Conservation (phyloP, 352 stramenopile species). For the Globisporangium radiosum region DNA sequence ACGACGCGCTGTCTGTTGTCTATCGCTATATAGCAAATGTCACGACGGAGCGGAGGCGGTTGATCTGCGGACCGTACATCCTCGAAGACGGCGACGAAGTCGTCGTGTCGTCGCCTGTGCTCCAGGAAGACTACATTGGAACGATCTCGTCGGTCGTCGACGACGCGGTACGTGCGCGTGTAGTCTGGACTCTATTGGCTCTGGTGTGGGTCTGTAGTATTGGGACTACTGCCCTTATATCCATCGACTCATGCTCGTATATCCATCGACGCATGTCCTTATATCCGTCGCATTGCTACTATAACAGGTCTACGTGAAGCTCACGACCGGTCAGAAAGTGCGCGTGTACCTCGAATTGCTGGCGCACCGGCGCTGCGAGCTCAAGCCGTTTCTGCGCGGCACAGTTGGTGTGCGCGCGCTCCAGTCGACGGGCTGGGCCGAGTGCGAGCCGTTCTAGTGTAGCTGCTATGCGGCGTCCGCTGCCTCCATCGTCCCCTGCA, state of each 20-base stretch:
- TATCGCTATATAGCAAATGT: slow-evolving; percentile 8
- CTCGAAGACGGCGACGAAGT: slow-evolving; percentile 82
- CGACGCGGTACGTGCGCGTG: slow-evolving; percentile 33
- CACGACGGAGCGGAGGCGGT: slow-evolving; percentile 39
- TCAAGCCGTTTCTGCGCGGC: slow-evolving; percentile 58
- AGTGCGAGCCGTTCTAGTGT: slow-evolving; percentile 55
- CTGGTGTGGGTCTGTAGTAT: not conserved
- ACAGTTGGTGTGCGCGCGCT: slow-evolving; percentile 34
- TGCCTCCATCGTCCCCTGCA: too few relatives aligned
- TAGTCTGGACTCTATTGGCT: too few relatives aligned
- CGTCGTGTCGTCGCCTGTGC: slow-evolving; percentile 48
- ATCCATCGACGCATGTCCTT: too few relatives aligned
- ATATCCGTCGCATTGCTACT: too few relatives aligned
- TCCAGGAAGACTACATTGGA: slow-evolving; percentile 71
- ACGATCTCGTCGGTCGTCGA: slow-evolving; percentile 68
- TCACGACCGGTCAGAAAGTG: slow-evolving; percentile 55
- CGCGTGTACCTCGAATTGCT: slow-evolving; percentile 53
- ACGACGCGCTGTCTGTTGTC: too few relatives aligned
- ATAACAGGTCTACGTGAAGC: slow-evolving; percentile 50
- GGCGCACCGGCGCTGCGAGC: slow-evolving; percentile 48
- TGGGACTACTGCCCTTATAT: too few relatives aligned
- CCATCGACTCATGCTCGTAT: too few relatives aligned
- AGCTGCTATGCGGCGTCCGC: not conserved
- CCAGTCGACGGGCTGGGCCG: slow-evolving; percentile 49
- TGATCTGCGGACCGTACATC: slow-evolving; percentile 65